Base-by-base conservation (phyloP, 768 basidiomycete species). In the Hygrophorus pudorinus region DNA sequence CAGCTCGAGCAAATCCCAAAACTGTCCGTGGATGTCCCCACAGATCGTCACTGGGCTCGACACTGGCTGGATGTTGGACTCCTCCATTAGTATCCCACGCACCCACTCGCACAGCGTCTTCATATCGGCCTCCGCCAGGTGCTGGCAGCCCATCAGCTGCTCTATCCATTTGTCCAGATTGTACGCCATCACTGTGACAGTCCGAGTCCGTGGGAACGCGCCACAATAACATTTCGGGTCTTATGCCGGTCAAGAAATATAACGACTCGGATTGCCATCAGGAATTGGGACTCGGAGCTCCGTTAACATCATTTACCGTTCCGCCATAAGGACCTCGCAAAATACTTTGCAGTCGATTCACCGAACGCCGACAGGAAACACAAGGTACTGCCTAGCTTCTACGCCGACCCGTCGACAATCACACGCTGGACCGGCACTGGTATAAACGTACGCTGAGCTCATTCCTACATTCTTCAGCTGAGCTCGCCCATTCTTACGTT, bases 11-110 rank as follows among this genome's bases (percentile, higher is more conserved):
- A 98, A 68, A 58, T 98, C 94, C 84, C 91, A 98, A 64, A 96
- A 96, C 60, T 98, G 94, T 18, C 93, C 93, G 55, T 98, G 93
- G 41, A 98, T 94, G 59, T 97, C 93, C 24, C 93, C 93, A 57
- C 87, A 89, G 51, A 90, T 85, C 24, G 94, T 97, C 30, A 97
- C 94, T 1, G 94, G 94, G 51, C 79, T 86, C 28, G 87, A 86
- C 42, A 99, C 89, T 27, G 93, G 93, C 58, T 97, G 92, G 45
- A 98, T 93, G 59, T 98, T 99, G 44, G 85, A 91, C 61, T 99
- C 94, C 61, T 99, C 94, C 60, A 97, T 81, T 30, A 96, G 75
- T 38, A 93, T 82, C 38, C 81, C 75, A 41, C 89, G 79, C 16
- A 97, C 92, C 48, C 82, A 79, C 46, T 90, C 78, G 70, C 94